A percentile compares a stretch with the other conserved stretches of the same genome.
Conservation (phyloP, 495 filamentous ascomycete genomes). For the Patellaria atrata region DNA sequence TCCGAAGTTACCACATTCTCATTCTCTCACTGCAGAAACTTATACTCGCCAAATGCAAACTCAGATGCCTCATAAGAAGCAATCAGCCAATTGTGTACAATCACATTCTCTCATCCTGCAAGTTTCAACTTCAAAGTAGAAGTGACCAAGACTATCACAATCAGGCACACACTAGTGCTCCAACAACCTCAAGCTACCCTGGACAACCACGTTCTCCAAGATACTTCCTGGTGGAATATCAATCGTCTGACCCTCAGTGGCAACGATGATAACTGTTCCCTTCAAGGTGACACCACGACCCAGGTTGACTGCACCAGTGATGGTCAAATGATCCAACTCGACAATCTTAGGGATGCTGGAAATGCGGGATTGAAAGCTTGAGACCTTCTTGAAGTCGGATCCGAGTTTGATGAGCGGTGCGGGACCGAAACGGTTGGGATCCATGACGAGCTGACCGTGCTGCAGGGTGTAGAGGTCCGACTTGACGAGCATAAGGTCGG, state of each 20-base stretch:
- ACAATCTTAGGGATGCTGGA: constrained; percentile 93
- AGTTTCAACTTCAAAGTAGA: no score
- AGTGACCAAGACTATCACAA: no score
- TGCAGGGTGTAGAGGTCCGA: constrained; percentile 99
- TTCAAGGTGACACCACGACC: constrained; percentile 90
- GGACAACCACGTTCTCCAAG: constrained; percentile 97
- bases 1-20: no score
- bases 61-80: no score
- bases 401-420: constrained; percentile 99
- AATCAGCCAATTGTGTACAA: no score
- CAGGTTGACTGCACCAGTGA: constrained; percentile 92
- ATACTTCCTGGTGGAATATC: constrained; percentile 93
- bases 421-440: constrained; percentile 87
- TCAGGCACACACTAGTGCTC: constrained; percentile 51
- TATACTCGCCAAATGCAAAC: no score
- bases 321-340: constrained; percentile 93
- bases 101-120: no score
- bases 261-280: constrained; percentile 99
- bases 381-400: constrained; percentile 99
- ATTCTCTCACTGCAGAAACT: no score
- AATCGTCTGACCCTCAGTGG: constrained; percentile 93
- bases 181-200: constrained; percentile 87
- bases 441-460: constrained; percentile 95
- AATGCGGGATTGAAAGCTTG: constrained; percentile 97
- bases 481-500: constrained; percentile 99